Evolutionary conservation across 2,329 filamentous ascomycete genomes (phyloP).

Genomic region (Fusarium denticulatum): DNA sequence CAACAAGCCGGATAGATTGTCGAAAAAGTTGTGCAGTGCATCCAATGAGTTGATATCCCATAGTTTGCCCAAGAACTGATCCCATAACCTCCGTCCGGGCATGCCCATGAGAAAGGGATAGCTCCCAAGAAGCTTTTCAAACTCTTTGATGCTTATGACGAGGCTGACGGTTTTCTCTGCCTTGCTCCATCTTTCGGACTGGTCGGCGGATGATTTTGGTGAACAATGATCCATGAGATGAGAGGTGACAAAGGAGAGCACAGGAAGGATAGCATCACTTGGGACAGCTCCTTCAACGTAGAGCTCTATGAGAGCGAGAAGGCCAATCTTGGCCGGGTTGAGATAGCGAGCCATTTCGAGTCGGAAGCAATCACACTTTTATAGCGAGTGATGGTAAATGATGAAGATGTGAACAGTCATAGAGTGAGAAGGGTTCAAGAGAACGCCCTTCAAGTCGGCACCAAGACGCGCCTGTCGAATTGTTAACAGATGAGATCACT

Average conservation of each 20-base stretch:
- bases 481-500: conserved; percentile 4
- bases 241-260: conserved; percentile 82
- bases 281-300: conserved; percentile 80
- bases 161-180: conserved; percentile 62
- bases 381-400: background rate
- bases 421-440: background rate
- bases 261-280: conserved; percentile 74
- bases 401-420: background rate
- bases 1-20: conserved; percentile 65
- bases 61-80: conserved; percentile 80
- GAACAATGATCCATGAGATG: conserved; percentile 67
- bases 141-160: conserved; percentile 65
- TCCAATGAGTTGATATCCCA: conserved; percentile 88
- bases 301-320: conserved; percentile 82
- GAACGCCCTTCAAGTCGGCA: conserved; percentile 1
- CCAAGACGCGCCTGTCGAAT: conserved; percentile 20
- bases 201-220: conserved; percentile 43
- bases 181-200: conserved; percentile 55
- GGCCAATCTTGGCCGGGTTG: conserved; percentile 86
- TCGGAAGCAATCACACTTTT: background rate
- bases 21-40: conserved; percentile 81
- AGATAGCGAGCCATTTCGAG: conserved; percentile 78
- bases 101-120: conserved; percentile 65
- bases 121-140: conserved; percentile 65
- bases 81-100: conserved; percentile 86